These are phyloP conservation scores for Osmanthus fragrans DNA, from an alignment of 257 asterid species.

Conservation along the genomic window DNA sequence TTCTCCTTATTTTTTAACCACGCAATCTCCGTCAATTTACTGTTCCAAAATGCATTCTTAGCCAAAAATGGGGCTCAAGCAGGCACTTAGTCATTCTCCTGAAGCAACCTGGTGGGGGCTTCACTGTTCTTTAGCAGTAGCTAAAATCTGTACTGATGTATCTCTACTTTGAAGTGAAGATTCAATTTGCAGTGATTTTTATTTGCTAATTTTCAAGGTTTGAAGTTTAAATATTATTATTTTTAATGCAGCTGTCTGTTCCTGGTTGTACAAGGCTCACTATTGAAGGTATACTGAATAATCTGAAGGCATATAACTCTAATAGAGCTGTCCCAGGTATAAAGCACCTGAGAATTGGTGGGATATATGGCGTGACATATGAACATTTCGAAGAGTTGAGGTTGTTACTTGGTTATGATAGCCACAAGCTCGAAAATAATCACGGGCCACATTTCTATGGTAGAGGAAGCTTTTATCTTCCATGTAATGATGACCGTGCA, in stretches of 20 bases:
- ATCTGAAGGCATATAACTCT: conserved; percentile 46
- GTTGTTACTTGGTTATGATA: conserved; percentile 43
- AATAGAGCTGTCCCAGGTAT: conserved; percentile 45
- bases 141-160: background rate
- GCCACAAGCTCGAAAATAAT: conserved; percentile 21
- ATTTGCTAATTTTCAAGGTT: background rate
- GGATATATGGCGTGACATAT: conserved; percentile 54
- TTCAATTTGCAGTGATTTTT: background rate
- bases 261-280: conserved; percentile 82
- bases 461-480: conserved; percentile 54
- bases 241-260: conserved; percentile 61
- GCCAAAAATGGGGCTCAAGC: too few relatives aligned
- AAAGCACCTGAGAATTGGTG: conserved; percentile 69
- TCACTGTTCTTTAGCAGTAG: background rate
- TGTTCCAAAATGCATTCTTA: too few relatives aligned
- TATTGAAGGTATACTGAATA: conserved; percentile 57
- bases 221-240: conserved; percentile 17
- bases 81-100: background rate
- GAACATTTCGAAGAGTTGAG: conserved; percentile 58
- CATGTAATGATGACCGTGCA: conserved; percentile 67
- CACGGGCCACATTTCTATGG: conserved; percentile 58
- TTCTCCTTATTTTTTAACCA: too few relatives aligned
- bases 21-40: too few relatives aligned
- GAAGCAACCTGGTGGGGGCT: background rate
- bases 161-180: background rate